Percentiles rank a stretch among this genome's conserved stretches.
Conservation (phyloP, 2,329 filamentous ascomycete species). For the Blastomyces parvus region DNA sequence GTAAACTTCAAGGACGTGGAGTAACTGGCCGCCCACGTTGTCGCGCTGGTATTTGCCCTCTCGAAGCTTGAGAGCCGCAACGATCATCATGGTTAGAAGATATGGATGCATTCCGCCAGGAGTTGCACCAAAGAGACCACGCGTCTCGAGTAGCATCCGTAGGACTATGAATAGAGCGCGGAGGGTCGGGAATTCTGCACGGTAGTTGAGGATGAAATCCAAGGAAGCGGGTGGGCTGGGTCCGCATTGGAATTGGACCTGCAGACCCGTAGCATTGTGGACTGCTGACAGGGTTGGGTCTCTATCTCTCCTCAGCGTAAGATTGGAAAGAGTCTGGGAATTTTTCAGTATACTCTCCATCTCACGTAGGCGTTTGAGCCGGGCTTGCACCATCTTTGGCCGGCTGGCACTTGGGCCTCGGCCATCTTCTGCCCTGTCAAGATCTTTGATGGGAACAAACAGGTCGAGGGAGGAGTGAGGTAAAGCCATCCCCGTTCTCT, state of each 20-base stretch:
- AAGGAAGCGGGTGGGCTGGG: slow-evolving; percentile 32
- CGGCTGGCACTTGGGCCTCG: slow-evolving; percentile 26
- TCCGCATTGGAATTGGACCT: slow-evolving; percentile 44
- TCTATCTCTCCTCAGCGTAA: slow-evolving; percentile 9
- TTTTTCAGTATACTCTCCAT: slow-evolving; percentile 1
- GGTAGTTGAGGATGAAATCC: slow-evolving; percentile 38
- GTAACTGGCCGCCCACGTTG: slow-evolving; percentile 36
- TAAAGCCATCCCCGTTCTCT: slow-evolving; percentile 43
- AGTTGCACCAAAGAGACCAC: slow-evolving; percentile 41
- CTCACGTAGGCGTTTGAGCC: slow-evolving; percentile 18
- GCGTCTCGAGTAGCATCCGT: slow-evolving; percentile 43
- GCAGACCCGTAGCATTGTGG: slow-evolving; percentile 42
- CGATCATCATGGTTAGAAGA: slow-evolving; percentile 48
- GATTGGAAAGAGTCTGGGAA: not conserved
- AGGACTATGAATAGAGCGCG: slow-evolving; percentile 42
- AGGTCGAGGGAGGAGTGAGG: slow-evolving; percentile 49
- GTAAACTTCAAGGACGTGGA: slow-evolving; percentile 45
- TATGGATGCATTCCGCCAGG: slow-evolving; percentile 46
- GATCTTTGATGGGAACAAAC: slow-evolving; percentile 27
- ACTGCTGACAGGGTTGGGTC: slow-evolving; percentile 28
- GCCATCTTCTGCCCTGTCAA: slow-evolving; percentile 18
- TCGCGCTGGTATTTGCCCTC: slow-evolving; percentile 25
- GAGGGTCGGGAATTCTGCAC: slow-evolving; percentile 42
- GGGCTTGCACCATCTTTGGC: slow-evolving; percentile 23
- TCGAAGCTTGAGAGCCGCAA: slow-evolving; percentile 43